Evolutionary conservation across 1,139 yeast species (phyloP), one percentile per base, ranked within the genome.

Genomic region (Magnusiomyces clavatus): DNA sequence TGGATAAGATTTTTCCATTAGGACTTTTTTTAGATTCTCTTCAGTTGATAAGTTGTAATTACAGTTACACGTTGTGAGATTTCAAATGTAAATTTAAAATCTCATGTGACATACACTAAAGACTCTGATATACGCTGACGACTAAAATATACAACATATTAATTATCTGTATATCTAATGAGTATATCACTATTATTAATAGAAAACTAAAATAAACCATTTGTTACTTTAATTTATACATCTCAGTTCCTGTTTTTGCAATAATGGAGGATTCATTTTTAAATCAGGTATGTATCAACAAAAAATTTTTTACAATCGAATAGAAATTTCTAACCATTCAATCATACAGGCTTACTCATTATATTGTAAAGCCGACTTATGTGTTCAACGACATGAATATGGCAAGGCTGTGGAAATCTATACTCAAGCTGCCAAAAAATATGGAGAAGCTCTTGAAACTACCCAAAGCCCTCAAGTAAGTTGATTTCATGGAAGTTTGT

Each of bases 381-480:
- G 47, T 24, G 51, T 51, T 19, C 52, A 49, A 31, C 52, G 49
- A 12, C 52, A 48, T 50, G 50, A 51, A 46, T 54, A 54, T 39
- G 49, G 47, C n/a, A 54, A 51, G 31, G 56, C 56, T 14, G 52
- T 53, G 6, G 43, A 50, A n/a, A 45, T 46, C 35, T 51, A 46
- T 43, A 11, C 51, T 12, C 56, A 51, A 24, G 56, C 56, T 2
- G 47, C 48, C 13, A 54, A 46, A 20, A 51, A 51, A 43, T 54
- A 51, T 36, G 31, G 37, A 1, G 54, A 49, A 29, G 56, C 56
- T 14, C 36, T 44, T 29, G 43, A 51, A 17, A 49, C 47, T 11
- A 54, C 54, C 19, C 20, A 31, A 10, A 54, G 54, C 34, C 53
- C 54, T 19, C 50, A 54, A 42, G 56, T 53, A 40, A 14, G 52